Base-by-base conservation (phyloP, 2,329 filamentous ascomycete species). In the Phaeosphaeria sp. region DNA sequence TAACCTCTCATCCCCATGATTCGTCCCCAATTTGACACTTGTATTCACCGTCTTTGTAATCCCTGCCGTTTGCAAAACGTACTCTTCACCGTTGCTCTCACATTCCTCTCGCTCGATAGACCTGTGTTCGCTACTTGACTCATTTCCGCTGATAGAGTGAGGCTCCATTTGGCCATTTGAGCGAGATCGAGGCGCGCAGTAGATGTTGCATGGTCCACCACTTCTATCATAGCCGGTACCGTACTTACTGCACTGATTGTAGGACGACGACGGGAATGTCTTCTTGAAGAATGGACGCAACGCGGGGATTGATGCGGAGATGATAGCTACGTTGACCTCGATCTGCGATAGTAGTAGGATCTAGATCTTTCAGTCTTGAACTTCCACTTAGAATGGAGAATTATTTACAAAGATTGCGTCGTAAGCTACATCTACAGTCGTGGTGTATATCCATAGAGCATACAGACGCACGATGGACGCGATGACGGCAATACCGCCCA, bases 311-410 rank as follows among this genome's bases (percentile, higher is more conserved):
- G 73, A 79, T 2, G 78, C 74, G 6, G 78, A 78, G 1, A 78
- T 66, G 49, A 79, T 78, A 5, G 77, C 78, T 18, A 79, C 63
- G 56, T 77, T 76, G n/a, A 79, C 72, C 58, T 81, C 78, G 50
- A 80, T 71, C 55, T 76, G 74, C 58, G 75, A 76, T 74, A 79
- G 79, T n/a, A 80, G 55, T 20, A 68, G 63, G 27, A 70, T 63
- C 63, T 69, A 57, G 17, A 17, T 22, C 0, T 21, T 3, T 36
- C 20, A 52, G 30, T 30, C 21, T 25, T 33, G 46, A 30, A 18
- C n/a, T 7, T 41, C 20, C 7, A 18, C 6, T 30, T 3, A 2
- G 15, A 15, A 6, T 5, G 4, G 7, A 44, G 18, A 17, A 27
- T 2, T 18, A 13, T 56, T 50, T 48, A 66, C 64, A 5, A 57